Conservation (phyloP, 139 green algal genomes). For the Monoraphidium neglectum region DNA sequence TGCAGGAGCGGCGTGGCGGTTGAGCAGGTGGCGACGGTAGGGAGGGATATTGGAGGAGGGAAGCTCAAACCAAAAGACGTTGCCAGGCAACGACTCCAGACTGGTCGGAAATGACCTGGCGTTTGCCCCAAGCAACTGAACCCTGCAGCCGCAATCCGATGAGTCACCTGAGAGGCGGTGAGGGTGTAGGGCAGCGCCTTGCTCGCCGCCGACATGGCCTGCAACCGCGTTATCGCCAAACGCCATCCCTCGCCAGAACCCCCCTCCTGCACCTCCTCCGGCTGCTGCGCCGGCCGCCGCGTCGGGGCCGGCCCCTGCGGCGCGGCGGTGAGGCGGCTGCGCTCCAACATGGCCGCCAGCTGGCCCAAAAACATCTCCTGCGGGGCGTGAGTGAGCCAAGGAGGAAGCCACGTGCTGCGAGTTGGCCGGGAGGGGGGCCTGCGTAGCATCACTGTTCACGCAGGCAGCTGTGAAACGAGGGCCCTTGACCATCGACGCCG, state of each 20-base stretch:
- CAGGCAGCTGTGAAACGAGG: too few species aligned
- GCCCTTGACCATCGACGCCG: too few species aligned
- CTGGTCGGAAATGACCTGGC: not conserved
- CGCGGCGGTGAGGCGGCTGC: conserved; percentile 2
- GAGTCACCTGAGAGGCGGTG: not conserved
- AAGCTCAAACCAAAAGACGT: not conserved
- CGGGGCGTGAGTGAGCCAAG: too few species aligned
- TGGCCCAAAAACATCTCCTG: not conserved
- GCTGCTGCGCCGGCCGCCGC: too few species aligned
- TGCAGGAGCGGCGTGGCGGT: too few species aligned
- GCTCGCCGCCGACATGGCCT: too few species aligned
- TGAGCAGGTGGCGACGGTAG: too few species aligned
- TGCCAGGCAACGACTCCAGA: not conserved
- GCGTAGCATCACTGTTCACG: too few species aligned
- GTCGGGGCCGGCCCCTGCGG: not conserved
- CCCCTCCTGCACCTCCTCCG: too few species aligned
- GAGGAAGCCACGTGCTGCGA: too few species aligned
- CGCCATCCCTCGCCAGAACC: too few species aligned
- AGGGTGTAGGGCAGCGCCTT: not conserved
- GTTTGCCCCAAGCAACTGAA: not conserved
- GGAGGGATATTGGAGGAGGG: conserved; percentile 30
- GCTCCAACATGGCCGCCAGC: conserved; percentile 16
- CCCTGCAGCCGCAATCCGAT: not conserved
- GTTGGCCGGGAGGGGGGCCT: too few species aligned
- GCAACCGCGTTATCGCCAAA: not conserved